These are phyloP conservation scores for Russula brevipes DNA, from an alignment of 768 basidiomycete genomes.

Conservation along the genomic window DNA sequence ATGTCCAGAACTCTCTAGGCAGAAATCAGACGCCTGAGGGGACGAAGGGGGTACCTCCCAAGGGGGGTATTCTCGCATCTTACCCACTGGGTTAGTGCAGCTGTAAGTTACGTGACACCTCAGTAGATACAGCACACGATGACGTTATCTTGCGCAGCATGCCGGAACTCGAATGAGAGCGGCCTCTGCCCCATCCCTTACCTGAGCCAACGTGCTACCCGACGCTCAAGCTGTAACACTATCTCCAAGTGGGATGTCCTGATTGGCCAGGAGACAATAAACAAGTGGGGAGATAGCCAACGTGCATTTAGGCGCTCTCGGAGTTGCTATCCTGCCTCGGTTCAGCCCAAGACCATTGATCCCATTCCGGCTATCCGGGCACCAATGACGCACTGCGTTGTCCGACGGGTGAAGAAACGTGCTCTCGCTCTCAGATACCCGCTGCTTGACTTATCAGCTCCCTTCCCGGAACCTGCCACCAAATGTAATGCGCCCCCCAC, in stretches of 20 bases:
- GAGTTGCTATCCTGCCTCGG: not conserved
- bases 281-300: not conserved
- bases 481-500: not conserved
- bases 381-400: not conserved
- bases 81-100: no score
- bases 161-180: not conserved
- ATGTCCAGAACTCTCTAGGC: not conserved
- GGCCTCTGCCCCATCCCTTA: no score
- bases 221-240: no score
- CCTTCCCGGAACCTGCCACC: conserved; percentile 4
- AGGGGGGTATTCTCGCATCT: no score
- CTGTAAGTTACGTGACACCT: no score
- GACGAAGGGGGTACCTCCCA: not conserved
- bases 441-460: conserved; percentile 11
- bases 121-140: no score
- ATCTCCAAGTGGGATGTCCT: no score
- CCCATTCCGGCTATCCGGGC: not conserved
- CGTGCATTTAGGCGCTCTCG: not conserved
- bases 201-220: no score
- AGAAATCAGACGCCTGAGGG: not conserved
- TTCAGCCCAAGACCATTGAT: not conserved
- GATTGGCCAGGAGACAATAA: not conserved
- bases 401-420: not conserved
- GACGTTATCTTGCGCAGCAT: not conserved
- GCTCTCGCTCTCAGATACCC: not conserved